Evolutionary conservation across 2,329 filamentous ascomycete genomes (phyloP).

Genomic region (Coniochaeta sp.): DNA sequence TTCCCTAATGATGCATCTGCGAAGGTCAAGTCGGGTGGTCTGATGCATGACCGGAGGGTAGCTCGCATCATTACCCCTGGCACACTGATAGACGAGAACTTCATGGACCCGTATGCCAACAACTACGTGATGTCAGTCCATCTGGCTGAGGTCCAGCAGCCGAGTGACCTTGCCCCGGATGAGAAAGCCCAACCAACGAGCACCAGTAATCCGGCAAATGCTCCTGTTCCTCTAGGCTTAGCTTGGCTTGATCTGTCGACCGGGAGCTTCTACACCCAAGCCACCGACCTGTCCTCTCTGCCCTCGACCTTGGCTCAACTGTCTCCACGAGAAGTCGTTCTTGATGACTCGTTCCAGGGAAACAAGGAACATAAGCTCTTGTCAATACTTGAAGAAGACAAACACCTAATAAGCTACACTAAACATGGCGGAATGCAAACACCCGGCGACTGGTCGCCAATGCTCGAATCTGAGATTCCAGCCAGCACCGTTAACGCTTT

Average conservation of each 20-base stretch:
- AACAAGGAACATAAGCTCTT: constrained; percentile 56
- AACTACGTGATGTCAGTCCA: constrained; percentile 87
- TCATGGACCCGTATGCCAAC: constrained; percentile 89
- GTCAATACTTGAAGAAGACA: constrained; percentile 65
- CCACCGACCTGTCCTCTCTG: constrained; percentile 61
- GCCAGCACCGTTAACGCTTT: constrained; percentile 48
- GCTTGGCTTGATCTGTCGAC: constrained; percentile 96
- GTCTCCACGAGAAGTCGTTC: constrained; percentile 74
- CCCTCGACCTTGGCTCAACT: constrained; percentile 79
- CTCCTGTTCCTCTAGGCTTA: constrained; percentile 55
- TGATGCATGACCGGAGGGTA: constrained; percentile 79
- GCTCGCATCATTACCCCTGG: constrained; percentile 87
- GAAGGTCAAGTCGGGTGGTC: constrained; percentile 66
- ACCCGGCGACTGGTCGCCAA: constrained; percentile 61
- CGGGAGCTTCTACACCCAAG: constrained; percentile 85
- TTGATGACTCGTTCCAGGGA: constrained; percentile 57
- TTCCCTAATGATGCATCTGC: constrained; percentile 67
- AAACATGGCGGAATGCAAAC: constrained; percentile 34
- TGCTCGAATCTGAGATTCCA: constrained; percentile 69
- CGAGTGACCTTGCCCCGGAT: background rate
- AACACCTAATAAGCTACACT: constrained; percentile 69
- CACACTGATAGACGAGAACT: constrained; percentile 94
- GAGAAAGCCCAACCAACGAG: background rate
- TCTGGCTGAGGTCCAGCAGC: constrained; percentile 23
- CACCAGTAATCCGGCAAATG: constrained; percentile 9